These are phyloP conservation scores for Heteromeles arbutifolia DNA, from an alignment of 306 rosid genomes.

Conservation along the genomic window DNA sequence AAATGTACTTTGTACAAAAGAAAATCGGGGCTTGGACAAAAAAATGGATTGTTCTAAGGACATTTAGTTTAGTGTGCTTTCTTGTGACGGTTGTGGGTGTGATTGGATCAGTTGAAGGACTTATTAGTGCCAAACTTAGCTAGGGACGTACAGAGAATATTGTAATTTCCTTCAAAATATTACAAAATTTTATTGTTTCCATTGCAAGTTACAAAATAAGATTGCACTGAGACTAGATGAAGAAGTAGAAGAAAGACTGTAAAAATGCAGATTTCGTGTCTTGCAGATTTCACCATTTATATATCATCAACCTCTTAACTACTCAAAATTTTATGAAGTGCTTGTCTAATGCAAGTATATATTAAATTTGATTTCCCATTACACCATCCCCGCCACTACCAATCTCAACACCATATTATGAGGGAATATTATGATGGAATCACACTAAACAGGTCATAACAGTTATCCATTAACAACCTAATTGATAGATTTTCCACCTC, in stretches of 20 bases:
- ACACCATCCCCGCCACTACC: no score
- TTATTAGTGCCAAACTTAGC: slow-evolving; percentile 46
- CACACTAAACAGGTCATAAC: no score
- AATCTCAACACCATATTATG: no score
- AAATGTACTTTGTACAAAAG: slow-evolving; percentile 76
- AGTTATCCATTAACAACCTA: no score
- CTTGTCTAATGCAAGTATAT: no score
- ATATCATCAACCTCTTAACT: no score
- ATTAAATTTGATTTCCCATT: no score
- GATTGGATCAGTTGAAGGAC: slow-evolving; percentile 67
- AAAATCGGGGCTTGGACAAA: slow-evolving; percentile 59
- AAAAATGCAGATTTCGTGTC: no score
- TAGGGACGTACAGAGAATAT: not conserved
- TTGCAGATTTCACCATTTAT: no score
- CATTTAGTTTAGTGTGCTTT: slow-evolving; percentile 61
- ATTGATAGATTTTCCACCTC: no score
- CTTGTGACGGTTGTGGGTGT: slow-evolving; percentile 46
- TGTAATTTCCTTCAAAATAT: not conserved
- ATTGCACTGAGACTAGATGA: not conserved
- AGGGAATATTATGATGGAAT: no score
- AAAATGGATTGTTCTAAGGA: slow-evolving; percentile 56
- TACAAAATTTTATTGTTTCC: not conserved
- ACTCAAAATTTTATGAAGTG: no score
- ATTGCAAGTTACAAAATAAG: not conserved
- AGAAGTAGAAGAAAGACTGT: not conserved